Base-by-base conservation (phyloP, 352 stramenopile genomes). In the Phytophthora capsici region DNA sequence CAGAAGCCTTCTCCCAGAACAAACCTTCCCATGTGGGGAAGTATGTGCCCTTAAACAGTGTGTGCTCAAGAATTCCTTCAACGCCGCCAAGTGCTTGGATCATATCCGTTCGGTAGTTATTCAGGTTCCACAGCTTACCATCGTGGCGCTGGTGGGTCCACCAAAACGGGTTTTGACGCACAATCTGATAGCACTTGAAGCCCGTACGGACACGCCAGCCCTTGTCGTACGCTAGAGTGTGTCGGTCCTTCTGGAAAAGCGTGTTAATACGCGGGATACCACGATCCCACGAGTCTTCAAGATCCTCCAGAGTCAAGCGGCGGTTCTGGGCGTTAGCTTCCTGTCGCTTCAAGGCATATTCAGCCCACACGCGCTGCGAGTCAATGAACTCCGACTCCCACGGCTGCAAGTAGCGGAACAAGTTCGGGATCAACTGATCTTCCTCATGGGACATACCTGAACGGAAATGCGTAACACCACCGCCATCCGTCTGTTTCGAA, bases 31-130 rank as follows among this genome's bases (percentile, higher is more conserved):
- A 99, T 6, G 98, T 99, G 13, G 97, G 97, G 77, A 99, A 99
- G 74, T 99, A 99, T 14, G 98, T 99, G 38, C 98, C 98, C 80
- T 99, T 99, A 85, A 99, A 99, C 20, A 99, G 75, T 20, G 98
- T 99, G 77, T 99, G 98, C 79, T 99, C 98, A 23, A 99, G 75
- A 82, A 99, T 99, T 58, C 97, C 98, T 88, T 99, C 98, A 6
- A 99, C 97, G 59, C 98, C 98, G 70, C 98, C 98, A 20, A 99
- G 84, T 17, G 98, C 97, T 75, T 99, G 98, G 65, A 99, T 99
- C 93, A 99, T 99, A 85, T 99, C 98, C 37, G 98, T 99, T 55
- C 98, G 93, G 72, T 99, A 99, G 55, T 99, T 99, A 86, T 99
- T 99, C 20, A 99, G 73, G 82, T 99, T 99, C 98, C 98, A 99